A percentile compares a stretch with the other conserved stretches of the same genome.
Conservation (phyloP, 352 stramenopile species). For the Phytopythium helicoides region DNA sequence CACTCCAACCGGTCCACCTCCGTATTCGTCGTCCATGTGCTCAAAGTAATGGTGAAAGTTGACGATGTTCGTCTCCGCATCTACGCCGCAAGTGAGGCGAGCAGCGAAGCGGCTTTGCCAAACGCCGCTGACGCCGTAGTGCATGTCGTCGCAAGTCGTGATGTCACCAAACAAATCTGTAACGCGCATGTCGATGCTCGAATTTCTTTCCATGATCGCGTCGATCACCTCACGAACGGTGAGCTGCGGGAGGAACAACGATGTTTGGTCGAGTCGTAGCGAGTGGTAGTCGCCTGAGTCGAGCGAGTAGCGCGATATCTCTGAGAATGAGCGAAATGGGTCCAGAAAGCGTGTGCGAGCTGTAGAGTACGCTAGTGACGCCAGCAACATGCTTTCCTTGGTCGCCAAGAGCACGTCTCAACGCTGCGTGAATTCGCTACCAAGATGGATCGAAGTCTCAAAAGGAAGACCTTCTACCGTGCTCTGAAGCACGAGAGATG, state of each 20-base stretch:
- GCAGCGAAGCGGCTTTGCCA: constrained; percentile 22
- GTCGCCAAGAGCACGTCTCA: too few relatives aligned
- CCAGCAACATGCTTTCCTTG: too few relatives aligned
- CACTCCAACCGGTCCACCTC: constrained; percentile 8
- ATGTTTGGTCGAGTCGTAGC: constrained; percentile 14
- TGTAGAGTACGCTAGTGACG: too few relatives aligned
- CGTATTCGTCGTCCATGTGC: constrained; percentile 5
- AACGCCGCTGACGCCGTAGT: constrained; percentile 21
- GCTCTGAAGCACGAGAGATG: too few relatives aligned
- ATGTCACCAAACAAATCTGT: constrained; percentile 35
- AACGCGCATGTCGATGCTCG: constrained; percentile 41
- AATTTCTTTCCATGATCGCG: constrained; percentile 24
- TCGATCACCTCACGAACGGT: constrained; percentile 33
- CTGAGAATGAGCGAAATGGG: constrained; percentile 23
- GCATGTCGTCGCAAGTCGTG: constrained; percentile 38
- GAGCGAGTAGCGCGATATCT: constrained; percentile 19
- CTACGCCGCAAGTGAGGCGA: too few relatives aligned
- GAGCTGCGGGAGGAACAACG: constrained; percentile 22
- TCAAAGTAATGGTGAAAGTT: constrained; percentile 13
- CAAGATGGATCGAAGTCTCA: too few relatives aligned
- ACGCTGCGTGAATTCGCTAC: too few relatives aligned
- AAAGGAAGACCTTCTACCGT: too few relatives aligned
- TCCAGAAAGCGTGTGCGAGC: constrained; percentile 17
- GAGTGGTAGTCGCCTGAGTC: constrained; percentile 25
- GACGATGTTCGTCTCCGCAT: too few relatives aligned